These are phyloP conservation scores for Trichosporon ovoides DNA, from an alignment of 1,284 basidiomycete genomes.

Conservation along the genomic window DNA sequence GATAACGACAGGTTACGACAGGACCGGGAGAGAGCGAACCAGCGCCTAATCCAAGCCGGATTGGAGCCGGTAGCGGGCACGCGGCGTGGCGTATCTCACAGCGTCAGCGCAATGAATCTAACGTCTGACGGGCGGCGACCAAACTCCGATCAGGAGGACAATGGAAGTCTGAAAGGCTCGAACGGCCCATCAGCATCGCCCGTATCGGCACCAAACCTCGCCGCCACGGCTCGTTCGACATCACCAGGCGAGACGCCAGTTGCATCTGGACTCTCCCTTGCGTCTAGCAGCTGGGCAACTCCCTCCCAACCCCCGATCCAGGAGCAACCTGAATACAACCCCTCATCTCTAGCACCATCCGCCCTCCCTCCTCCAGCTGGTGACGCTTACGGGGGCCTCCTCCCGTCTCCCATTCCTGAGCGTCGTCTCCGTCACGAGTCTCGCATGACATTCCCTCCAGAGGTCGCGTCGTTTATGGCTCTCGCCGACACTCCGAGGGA, in stretches of 20 bases:
- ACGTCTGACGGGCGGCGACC: conserved; percentile 26
- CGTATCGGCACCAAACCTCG: not conserved
- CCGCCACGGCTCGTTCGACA: conserved; percentile 1
- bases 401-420: conserved; percentile 40
- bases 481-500: conserved; percentile 26
- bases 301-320: not conserved
- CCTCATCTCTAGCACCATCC: conserved; percentile 11
- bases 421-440: conserved; percentile 34
- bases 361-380: conserved; percentile 6
- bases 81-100: conserved; percentile 30
- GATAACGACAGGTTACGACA: conserved; percentile 65
- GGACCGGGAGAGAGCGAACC: conserved; percentile 61
- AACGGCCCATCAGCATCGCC: conserved; percentile 12
- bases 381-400: conserved; percentile 14
- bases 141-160: conserved; percentile 38
- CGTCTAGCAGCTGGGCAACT: not conserved
- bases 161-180: not conserved
- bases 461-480: conserved; percentile 41
- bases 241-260: not conserved
- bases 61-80: conserved; percentile 28
- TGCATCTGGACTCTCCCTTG: not conserved
- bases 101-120: conserved; percentile 34
- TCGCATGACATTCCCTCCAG: conserved; percentile 41
- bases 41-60: conserved; percentile 30
- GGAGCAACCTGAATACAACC: conserved; percentile 2